A percentile compares a stretch with the other conserved stretches of the same genome.
These are phyloP conservation scores for Coemansia biformis DNA, from an alignment of 192 early-diverging fungal genomes.

Conservation along the genomic window DNA sequence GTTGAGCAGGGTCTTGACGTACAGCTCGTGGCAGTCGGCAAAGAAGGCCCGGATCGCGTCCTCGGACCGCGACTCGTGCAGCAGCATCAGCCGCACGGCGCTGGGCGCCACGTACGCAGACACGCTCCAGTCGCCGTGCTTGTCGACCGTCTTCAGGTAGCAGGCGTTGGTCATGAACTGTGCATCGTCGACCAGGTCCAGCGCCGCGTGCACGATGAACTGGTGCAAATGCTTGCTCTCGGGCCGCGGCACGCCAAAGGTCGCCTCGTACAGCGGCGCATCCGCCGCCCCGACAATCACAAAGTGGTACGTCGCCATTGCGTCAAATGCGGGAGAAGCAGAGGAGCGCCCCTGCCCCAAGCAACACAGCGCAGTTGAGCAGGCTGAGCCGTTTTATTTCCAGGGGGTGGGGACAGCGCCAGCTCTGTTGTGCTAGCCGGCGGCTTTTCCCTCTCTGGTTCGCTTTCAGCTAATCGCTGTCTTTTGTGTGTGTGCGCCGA, in stretches of 20 bases:
- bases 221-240: conserved; percentile 92
- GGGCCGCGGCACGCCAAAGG: conserved; percentile 57
- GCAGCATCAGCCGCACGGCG: conserved; percentile 63
- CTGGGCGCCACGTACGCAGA: conserved; percentile 89
- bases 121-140: conserved; percentile 90
- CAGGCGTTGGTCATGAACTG: conserved; percentile 82
- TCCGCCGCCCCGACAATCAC: conserved; percentile 91
- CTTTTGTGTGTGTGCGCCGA: no score
- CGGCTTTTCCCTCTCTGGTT: no score
- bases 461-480: no score
- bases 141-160: conserved; percentile 91
- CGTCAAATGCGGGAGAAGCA: no score
- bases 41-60: conserved; percentile 62
- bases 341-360: no score
- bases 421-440: no score
- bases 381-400: no score
- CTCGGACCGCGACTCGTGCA: conserved; percentile 57
- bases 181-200: conserved; percentile 95
- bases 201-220: conserved; percentile 92
- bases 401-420: no score
- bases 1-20: conserved; percentile 72
- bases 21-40: conserved; percentile 25
- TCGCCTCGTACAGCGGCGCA: conserved; percentile 93
- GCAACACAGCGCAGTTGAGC: background rate
- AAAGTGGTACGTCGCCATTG: conserved; percentile 70